Conservation (phyloP, 441 rosid genomes). For the Breynia disticha region DNA sequence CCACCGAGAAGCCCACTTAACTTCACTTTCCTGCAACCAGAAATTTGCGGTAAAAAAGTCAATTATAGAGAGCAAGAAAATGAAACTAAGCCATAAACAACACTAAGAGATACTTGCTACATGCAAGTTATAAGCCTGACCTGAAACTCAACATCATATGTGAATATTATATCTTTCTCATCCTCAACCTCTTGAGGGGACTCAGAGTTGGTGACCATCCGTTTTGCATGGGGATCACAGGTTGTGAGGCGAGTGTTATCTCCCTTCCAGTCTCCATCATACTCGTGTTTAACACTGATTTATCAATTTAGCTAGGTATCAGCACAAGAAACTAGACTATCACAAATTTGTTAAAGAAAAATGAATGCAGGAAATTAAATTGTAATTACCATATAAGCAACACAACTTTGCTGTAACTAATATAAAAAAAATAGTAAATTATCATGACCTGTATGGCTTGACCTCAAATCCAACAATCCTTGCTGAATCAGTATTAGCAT, state of each 20-base stretch:
- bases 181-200: constrained; percentile 81
- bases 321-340: neutral
- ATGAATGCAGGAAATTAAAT: no score
- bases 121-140: constrained; percentile 20
- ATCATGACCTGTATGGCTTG: constrained; percentile 69
- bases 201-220: constrained; percentile 58
- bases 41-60: constrained; percentile 8
- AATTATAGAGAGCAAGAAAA: neutral
- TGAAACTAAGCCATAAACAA: neutral
- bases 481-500: constrained; percentile 41
- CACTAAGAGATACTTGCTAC: neutral
- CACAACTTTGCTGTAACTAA: neutral
- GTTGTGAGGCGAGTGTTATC: constrained; percentile 65
- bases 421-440: neutral
- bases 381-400: neutral
- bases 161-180: constrained; percentile 66
- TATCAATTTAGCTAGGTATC: constrained; percentile 16
- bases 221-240: constrained; percentile 88
- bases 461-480: constrained; percentile 94
- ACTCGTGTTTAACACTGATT: constrained; percentile 67
- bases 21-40: constrained; percentile 60
- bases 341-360: neutral
- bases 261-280: constrained; percentile 68
- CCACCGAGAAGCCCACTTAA: constrained; percentile 97
- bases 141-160: constrained; percentile 85